Conservation (phyloP, 306 rosid species). For the Biancaea sappan region DNA sequence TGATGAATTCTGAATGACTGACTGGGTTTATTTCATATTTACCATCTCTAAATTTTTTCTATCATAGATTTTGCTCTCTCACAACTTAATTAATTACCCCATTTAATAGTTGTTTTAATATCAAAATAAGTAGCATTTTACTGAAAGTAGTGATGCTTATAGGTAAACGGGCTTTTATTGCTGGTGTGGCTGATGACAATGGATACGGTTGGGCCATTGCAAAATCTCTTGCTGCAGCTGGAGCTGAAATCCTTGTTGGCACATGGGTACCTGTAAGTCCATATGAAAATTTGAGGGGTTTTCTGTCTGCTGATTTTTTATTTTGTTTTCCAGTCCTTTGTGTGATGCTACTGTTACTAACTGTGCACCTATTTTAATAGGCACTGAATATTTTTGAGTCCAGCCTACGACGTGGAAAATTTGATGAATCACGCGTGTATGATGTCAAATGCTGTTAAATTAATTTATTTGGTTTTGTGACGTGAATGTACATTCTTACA, state of each 20-base stretch:
- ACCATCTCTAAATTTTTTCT: not conserved
- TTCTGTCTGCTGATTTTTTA: not conserved
- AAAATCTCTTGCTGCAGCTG: slow-evolving; percentile 98
- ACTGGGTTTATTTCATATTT: not conserved
- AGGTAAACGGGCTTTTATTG: slow-evolving; percentile 96
- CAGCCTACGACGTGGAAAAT: slow-evolving; percentile 92
- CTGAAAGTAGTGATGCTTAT: slow-evolving; percentile 27
- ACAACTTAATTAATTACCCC: not conserved
- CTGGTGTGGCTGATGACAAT: slow-evolving; percentile 97
- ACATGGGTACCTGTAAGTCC: slow-evolving; percentile 98
- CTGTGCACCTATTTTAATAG: slow-evolving; percentile 44
- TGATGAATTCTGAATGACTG: not conserved
- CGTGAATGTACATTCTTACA: slow-evolving; percentile 28
- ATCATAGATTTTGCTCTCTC: not conserved
- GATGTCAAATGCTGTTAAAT: slow-evolving; percentile 35
- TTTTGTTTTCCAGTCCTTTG: slow-evolving; percentile 17
- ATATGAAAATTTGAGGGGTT: not conserved
- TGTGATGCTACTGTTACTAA: slow-evolving; percentile 34
- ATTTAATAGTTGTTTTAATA: not conserved
- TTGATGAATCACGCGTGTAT: slow-evolving; percentile 85
- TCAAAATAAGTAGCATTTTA: slow-evolving; percentile 4
- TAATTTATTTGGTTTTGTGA: slow-evolving; percentile 17
- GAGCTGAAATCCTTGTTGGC: slow-evolving; percentile 98
- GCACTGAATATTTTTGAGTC: slow-evolving; percentile 94
- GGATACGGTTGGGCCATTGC: slow-evolving; percentile 99